Conservation (phyloP, 164 flowering plant species). For the Nymphaea thermarum region DNA sequence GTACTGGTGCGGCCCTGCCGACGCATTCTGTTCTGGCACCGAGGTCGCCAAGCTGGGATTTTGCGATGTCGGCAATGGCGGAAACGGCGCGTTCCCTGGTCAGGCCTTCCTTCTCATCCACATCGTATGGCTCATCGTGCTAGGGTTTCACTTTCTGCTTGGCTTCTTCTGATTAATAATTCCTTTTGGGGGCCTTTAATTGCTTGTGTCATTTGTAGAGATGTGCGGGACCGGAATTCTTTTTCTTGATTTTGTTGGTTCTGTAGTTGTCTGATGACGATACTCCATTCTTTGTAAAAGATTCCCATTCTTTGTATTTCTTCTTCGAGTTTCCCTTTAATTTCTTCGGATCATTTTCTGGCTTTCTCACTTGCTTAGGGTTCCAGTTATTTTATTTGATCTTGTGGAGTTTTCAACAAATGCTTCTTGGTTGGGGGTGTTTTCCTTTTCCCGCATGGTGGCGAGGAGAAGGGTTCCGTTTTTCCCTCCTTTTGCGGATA, state of each 20-base stretch:
- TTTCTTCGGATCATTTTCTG: background rate
- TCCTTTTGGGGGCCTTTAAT: background rate
- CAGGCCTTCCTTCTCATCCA: constrained; percentile 52
- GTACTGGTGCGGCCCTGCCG: constrained; percentile 67
- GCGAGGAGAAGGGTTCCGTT: too few species aligned
- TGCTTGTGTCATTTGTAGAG: background rate
- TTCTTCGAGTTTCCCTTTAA: background rate
- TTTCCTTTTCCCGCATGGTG: too few species aligned
- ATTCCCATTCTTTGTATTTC: background rate
- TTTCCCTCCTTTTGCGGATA: too few species aligned
- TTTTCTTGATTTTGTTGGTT: too few species aligned
- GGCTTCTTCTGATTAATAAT: constrained; percentile 27
- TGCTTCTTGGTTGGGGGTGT: too few species aligned
- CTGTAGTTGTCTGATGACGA: background rate
- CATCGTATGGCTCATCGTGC: constrained; percentile 51
- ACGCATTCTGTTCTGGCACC: constrained; percentile 46
- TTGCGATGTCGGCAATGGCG: constrained; percentile 50
- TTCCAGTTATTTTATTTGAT: too few species aligned
- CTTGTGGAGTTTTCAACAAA: too few species aligned
- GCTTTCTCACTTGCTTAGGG: background rate
- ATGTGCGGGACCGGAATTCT: background rate
- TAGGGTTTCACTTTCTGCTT: constrained; percentile 40
- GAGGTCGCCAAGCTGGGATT: constrained; percentile 40
- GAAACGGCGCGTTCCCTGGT: constrained; percentile 28
- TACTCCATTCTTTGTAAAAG: background rate